Evolutionary conservation across 305 asterid genomes (phyloP).

Genomic region (Fraxinus paxiana): DNA sequence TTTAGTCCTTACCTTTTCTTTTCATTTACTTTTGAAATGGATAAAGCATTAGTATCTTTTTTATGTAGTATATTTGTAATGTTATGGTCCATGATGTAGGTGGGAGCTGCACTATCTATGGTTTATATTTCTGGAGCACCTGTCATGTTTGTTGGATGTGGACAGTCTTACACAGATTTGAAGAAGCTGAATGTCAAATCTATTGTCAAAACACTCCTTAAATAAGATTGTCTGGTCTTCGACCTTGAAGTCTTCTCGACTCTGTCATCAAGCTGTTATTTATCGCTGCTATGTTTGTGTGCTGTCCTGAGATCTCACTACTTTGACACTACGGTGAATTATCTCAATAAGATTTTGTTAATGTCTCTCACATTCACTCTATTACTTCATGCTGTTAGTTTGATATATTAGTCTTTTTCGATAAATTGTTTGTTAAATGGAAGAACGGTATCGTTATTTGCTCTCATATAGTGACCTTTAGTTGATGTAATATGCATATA

Average conservation of each 20-base stretch:
- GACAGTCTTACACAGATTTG: constrained; percentile 85
- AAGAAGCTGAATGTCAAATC: constrained; percentile 92
- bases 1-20: neutral
- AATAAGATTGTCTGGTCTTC: constrained; percentile 29
- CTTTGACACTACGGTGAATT: neutral
- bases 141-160: constrained; percentile 91
- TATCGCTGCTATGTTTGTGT: neutral
- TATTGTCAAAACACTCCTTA: constrained; percentile 82
- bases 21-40: neutral
- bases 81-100: constrained; percentile 37
- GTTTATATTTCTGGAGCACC: constrained; percentile 95
- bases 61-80: neutral
- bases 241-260: neutral
- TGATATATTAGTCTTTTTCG: neutral
- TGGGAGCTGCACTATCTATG: constrained; percentile 95
- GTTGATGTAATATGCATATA: neutral
- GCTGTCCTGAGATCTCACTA: neutral
- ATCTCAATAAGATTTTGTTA: neutral
- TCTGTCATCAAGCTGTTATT: neutral
- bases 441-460: neutral
- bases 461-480: neutral
- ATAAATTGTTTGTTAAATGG: neutral
- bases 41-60: neutral
- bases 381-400: neutral
- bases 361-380: neutral